A percentile compares a stretch with the other conserved stretches of the same genome.
Conservation (phyloP, 177 flowering plant species). For the Vitis hybrid region DNA sequence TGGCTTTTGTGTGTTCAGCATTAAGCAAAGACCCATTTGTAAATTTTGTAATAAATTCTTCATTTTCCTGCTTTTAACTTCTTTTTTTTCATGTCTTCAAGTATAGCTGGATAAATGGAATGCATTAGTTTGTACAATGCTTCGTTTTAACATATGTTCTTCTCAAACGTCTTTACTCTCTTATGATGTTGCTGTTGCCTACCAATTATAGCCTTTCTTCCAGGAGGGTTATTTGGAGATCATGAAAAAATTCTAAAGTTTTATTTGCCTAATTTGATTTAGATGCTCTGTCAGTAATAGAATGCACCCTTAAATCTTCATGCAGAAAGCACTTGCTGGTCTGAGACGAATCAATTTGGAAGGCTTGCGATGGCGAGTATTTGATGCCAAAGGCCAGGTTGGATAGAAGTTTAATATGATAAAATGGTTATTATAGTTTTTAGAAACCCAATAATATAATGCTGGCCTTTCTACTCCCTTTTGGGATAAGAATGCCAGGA, state of each 20-base stretch:
- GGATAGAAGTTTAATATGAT: not conserved
- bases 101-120: too few species aligned
- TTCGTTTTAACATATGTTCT: too few species aligned
- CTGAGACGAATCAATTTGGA: constrained; percentile 79
- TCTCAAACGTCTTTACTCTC: too few species aligned
- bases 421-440: not conserved
- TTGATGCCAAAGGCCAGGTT: constrained; percentile 98
- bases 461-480: too few species aligned
- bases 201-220: too few species aligned
- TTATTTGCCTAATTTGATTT: too few species aligned
- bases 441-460: not conserved
- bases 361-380: constrained; percentile 90
- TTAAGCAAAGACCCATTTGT: too few species aligned
- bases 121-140: too few species aligned
- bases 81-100: too few species aligned
- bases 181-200: too few species aligned
- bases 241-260: not conserved
- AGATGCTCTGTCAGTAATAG: not conserved
- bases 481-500: too few species aligned
- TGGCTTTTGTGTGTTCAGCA: too few species aligned
- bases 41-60: not conserved
- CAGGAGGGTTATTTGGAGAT: not conserved
- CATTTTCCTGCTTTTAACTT: not conserved
- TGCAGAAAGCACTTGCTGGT: constrained; percentile 93
- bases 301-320: not conserved